A percentile compares a stretch with the other conserved stretches of the same genome.
phyloP scores from a whole-genome alignment of 2,329 filamentous ascomycete genomes.

The Myriosclerotinia duriaeana region DNA sequence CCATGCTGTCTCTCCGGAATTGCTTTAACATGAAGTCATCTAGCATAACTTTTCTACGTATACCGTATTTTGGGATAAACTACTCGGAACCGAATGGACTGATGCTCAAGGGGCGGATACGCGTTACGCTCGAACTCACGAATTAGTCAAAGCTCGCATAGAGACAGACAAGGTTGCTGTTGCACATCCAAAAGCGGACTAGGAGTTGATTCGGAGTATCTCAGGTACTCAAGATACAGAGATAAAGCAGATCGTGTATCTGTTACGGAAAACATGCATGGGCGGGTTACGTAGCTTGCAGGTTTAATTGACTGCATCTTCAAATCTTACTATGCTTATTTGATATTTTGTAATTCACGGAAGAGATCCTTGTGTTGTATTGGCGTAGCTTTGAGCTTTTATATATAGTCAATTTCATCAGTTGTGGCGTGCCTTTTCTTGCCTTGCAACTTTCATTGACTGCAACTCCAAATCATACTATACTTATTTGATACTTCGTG shows the following conservation, averaged over 20 bases:
- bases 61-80: conserved; percentile 24
- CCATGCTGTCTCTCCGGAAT: neutral
- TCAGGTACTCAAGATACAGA: neutral
- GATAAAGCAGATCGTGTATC: neutral
- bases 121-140: conserved; percentile 18
- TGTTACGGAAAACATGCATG: neutral
- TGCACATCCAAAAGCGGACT: neutral
- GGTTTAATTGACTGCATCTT: neutral
- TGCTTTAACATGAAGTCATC: neutral
- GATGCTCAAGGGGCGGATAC: conserved; percentile 14
- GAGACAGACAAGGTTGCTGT: neutral
- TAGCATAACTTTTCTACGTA: conserved; percentile 25
- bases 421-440: too few species aligned
- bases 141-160: conserved; percentile 11
- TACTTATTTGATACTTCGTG: neutral
- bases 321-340: too few species aligned
- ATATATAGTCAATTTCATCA: neutral
- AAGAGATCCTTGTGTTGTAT: neutral
- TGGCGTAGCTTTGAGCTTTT: neutral
- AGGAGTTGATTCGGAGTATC: neutral
- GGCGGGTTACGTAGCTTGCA: neutral
- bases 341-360: neutral
- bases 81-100: conserved; percentile 22
- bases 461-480: neutral
- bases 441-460: neutral